Percentiles rank a stretch among this genome's conserved stretches.
Evolutionary conservation across 2,329 filamentous ascomycete species (phyloP).

Genomic region (Aspergillus tamarii): DNA sequence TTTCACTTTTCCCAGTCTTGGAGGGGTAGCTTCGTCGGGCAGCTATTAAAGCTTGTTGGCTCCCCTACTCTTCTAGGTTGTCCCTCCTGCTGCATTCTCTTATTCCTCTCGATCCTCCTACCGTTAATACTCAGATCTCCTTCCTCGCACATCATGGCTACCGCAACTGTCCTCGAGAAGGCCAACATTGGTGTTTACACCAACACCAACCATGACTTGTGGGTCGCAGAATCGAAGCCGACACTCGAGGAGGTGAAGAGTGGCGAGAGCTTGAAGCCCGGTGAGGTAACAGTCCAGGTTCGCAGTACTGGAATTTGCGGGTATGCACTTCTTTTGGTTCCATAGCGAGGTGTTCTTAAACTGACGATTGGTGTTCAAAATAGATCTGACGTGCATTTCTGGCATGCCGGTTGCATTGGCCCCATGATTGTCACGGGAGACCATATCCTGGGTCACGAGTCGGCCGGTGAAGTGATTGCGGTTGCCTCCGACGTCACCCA

Average conservation of each 20-base stretch:
- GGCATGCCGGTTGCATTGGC: conserved; percentile 92
- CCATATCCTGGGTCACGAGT: conserved; percentile 93
- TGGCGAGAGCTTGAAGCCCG: conserved; percentile 70
- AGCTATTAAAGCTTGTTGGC: conserved; percentile 23
- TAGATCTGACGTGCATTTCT: conserved; percentile 95
- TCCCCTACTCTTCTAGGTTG: conserved; percentile 15
- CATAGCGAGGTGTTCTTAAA: neutral
- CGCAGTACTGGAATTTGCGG: conserved; percentile 97
- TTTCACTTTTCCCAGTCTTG: conserved; percentile 12
- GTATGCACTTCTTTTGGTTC: conserved; percentile 49
- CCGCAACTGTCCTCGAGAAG: conserved; percentile 59
- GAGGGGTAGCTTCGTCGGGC: conserved; percentile 18
- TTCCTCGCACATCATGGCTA: conserved; percentile 28
- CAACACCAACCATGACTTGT: conserved; percentile 88
- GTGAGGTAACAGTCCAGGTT: conserved; percentile 85
- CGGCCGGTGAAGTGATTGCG: conserved; percentile 76
- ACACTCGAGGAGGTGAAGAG: conserved; percentile 73
- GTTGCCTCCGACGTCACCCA: conserved; percentile 71
- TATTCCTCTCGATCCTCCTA: conserved; percentile 5
- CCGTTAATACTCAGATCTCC: conserved; percentile 3
- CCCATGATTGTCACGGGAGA: conserved; percentile 90
- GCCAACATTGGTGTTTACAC: conserved; percentile 96
- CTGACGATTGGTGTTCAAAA: conserved; percentile 13
- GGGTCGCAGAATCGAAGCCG: conserved; percentile 79
- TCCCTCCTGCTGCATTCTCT: conserved; percentile 15